Evolutionary conservation across 2,329 filamentous ascomycete genomes (phyloP), one percentile per base, ranked within the genome.

Genomic region (Cylindrodendrum hubeiense): DNA sequence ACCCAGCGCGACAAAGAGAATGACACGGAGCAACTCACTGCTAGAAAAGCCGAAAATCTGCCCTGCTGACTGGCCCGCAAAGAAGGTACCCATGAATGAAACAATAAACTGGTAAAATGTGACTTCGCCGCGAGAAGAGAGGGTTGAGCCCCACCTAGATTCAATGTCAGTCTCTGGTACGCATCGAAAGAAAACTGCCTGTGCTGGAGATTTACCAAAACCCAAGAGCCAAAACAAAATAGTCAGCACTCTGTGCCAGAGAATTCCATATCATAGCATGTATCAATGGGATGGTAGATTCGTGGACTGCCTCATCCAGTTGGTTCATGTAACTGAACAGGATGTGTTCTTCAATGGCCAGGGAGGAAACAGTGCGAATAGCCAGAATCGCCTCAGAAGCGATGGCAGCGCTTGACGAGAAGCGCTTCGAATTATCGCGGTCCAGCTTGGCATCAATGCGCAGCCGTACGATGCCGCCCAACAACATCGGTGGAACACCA

Each of bases 51-150:
- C 73, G 65, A 83, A 83, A 10, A 82, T 59, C 24, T 77, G 73
- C 0, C 76, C 70, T 0, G 79, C 74, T 0, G 77, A 77, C 75
- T 83, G 79, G 0, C 77, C 80, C 0, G 77, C 76, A 63, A 81
- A 85, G 41, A 84, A 80, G 3, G 86, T 79, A 2, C 79, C 81
- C 76, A 86, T 82, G 62, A 86, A 86, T 3, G 84, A 79, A 21
- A 87, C 79, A 56, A 86, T 75, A 63, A 81, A 80, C 61, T 78
- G 75, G 59, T 87, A 86, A 68, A 87, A 86, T 4, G 83, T 85
- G 62, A 87, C 79, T 67, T 83, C 86, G 1, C 75, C 73, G 76
- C 71, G 57, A 0, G 71, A 75, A 4, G 80, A 61, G 0, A 80
- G 67, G 3, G 71, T 73, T n/a, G 74, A 79, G 12, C 79, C 79